phyloP scores from a whole-genome alignment of 176 grass and related monocot genomes.

The Alopecurus myosuroides region DNA sequence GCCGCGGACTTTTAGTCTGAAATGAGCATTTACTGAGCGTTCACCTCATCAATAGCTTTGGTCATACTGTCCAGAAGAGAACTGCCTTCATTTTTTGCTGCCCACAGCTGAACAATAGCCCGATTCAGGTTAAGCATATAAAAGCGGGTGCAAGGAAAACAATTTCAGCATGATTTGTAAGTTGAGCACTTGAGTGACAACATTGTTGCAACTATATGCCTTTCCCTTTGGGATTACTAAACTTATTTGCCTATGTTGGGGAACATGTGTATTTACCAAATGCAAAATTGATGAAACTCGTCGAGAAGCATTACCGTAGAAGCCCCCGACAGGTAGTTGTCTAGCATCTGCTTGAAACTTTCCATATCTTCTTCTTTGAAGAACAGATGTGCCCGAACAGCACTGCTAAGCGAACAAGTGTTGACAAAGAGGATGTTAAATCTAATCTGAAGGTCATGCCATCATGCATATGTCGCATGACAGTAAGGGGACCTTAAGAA shows the following conservation, averaged over 20 bases:
- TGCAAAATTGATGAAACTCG: neutral
- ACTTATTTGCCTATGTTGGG: neutral
- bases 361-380: conserved; percentile 94
- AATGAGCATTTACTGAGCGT: neutral
- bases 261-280: neutral
- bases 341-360: conserved; percentile 79
- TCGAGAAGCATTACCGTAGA: conserved; percentile 55
- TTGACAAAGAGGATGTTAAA: conserved; percentile 52
- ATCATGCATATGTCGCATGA: conserved; percentile 41
- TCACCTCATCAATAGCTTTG: conserved; percentile 88
- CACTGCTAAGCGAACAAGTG: conserved; percentile 67
- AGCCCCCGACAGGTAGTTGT: conserved; percentile 74
- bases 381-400: conserved; percentile 79
- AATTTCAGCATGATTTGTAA: neutral
- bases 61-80: conserved; percentile 87
- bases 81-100: conserved; percentile 45
- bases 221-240: neutral
- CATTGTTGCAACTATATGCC: neutral
- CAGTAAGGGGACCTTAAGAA: conserved; percentile 33
- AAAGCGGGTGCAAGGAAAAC: neutral
- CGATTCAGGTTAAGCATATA: neutral
- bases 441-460: conserved; percentile 45
- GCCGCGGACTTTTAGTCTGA: neutral
- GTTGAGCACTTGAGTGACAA: neutral
- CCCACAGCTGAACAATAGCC: conserved; percentile 67